Evolutionary conservation across 2,329 filamentous ascomycete species (phyloP), one percentile per base, ranked within the genome.

Genomic region (Colletotrichum musae): DNA sequence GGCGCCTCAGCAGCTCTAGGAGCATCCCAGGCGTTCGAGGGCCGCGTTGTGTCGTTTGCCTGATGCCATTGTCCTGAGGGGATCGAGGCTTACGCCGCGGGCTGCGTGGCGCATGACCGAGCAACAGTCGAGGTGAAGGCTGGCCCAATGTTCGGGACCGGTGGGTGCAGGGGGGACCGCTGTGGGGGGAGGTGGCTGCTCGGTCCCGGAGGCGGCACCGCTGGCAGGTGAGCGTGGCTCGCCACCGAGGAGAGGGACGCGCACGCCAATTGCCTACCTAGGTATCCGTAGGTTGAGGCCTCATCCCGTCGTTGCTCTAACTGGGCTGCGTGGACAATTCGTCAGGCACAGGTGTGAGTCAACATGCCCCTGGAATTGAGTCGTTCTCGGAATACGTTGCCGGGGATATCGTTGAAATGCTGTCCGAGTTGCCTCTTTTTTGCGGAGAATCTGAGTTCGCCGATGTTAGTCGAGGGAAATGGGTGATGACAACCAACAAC

Each of bases 291-390:
- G 21, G 21, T 24, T 41, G 54, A 69, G 62, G 61, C 56, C 66
- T 60, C 56, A 56, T 21, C 32, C 28, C 32, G 18, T 6, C 7
- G 36, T 13, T 43, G 28, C 61, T 59, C 21, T 60, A 32, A 43
- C 21, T 47, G 59, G 32, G 45, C 24, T 69, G 24, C 50, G 66
- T 10, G 62, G 54, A 66, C 50, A 13, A 48, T 50, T 66, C 48
- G 62, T 66, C 54, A 60, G 66, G 63, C 56, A 51, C 36, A 36
- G 43, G 36, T 66, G 24, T 66, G 66, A 69, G 66, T 69, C 54
- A 52, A 56, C 18, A 45, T 56, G 50, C 56, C 50, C 54, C 50
- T 36, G 56, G 45, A 6, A 12, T 28, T 69, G 43, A 36, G 48
- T 69, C 56, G 59, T 45, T 36, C 24, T 56, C 62, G 66, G 54